Evolutionary conservation across 176 grass and related monocot genomes (phyloP), one percentile per base, ranked within the genome.

Genomic region (Paspalum vaginatum): DNA sequence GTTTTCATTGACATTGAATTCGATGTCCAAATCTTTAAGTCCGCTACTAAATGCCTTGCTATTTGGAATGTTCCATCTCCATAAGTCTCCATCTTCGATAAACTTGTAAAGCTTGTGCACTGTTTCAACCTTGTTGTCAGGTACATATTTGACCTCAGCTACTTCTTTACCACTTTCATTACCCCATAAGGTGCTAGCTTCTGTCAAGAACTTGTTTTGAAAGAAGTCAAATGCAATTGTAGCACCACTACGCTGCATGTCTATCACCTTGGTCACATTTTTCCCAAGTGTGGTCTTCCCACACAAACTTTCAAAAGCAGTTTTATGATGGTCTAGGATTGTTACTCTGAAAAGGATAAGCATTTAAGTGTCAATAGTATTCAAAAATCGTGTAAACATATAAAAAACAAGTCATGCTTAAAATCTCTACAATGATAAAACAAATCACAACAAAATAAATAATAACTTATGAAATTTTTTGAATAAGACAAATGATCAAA

Each of bases 221-320:
- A 98, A 98, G 83, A 93, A 98, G 42, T 94, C 95, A 74, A 94
- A 93, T 4, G 95, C 95, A 83, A 98, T 94, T 68, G 95, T 98
- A 49, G 95, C 92, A 21, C 90, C 95, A 78, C 95, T 98, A 25
- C 66, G 87, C 71, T 98, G 83, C 95, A 93, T 94, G 81, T 98
- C 95, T 77, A 98, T 93, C 25, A 98, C 76, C 77, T 91, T 94
- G 17, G 73, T 89, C 58, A 98, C 95, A 73, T 98, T 98, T 81
- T 93, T 22, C 18, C 84, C 88, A 48, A 88, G 66, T 9, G 56
- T 83, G 5, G 32, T 42, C 60, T 91, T 87, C 48, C 56, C 88
- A 40, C 81, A 87, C 40, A 98, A 79, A 81, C 78, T 76, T 84
- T 98, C 88, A 40, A 89, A 79, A 69, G 95, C 95, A 85, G 90